phyloP scores from a whole-genome alignment of 371 early-diverging fungal species.

The Apophysomyces sp. region DNA sequence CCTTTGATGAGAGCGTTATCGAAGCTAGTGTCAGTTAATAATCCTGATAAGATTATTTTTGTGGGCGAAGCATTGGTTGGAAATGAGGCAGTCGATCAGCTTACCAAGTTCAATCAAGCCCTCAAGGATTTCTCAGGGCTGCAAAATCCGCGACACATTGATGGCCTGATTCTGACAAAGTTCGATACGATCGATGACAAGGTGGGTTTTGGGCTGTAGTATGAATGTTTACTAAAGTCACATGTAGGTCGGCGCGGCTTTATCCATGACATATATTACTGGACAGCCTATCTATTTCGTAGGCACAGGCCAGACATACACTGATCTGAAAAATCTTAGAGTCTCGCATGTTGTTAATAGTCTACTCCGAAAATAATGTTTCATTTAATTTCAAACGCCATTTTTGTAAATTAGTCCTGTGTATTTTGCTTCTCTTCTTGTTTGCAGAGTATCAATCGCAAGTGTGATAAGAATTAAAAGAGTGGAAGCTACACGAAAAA shows the following conservation, averaged over 20 bases:
- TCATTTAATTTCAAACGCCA: background rate
- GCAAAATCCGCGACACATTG: slow-evolving; percentile 87
- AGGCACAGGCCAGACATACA: slow-evolving; percentile 99
- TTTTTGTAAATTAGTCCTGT: background rate
- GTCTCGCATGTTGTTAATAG: slow-evolving; percentile 86
- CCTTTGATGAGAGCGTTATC: slow-evolving; percentile 97
- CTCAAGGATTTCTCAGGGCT: slow-evolving; percentile 85
- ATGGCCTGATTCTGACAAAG: slow-evolving; percentile 98
- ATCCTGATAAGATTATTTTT: slow-evolving; percentile 98
- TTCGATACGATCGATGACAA: slow-evolving; percentile 99
- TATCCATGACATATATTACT: slow-evolving; percentile 96
- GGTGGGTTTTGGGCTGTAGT: slow-evolving; percentile 41
- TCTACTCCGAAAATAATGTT: slow-evolving; percentile 61
- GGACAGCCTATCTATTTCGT: slow-evolving; percentile 99
- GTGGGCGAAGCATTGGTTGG: slow-evolving; percentile 99
- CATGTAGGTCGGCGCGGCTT: slow-evolving; percentile 86
- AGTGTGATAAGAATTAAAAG: too few relatives aligned
- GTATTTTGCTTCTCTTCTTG: too few relatives aligned
- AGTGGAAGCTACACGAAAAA: too few relatives aligned
- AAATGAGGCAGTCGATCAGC: slow-evolving; percentile 97
- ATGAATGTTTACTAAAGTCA: background rate
- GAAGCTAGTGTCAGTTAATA: slow-evolving; percentile 93
- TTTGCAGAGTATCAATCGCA: too few relatives aligned
- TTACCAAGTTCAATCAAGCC: slow-evolving; percentile 97
- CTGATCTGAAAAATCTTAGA: slow-evolving; percentile 90